A percentile compares a stretch with the other conserved stretches of the same genome.
Evolutionary conservation across 2,329 filamentous ascomycete genomes (phyloP).

Genomic region (Rutstroemia sp.): DNA sequence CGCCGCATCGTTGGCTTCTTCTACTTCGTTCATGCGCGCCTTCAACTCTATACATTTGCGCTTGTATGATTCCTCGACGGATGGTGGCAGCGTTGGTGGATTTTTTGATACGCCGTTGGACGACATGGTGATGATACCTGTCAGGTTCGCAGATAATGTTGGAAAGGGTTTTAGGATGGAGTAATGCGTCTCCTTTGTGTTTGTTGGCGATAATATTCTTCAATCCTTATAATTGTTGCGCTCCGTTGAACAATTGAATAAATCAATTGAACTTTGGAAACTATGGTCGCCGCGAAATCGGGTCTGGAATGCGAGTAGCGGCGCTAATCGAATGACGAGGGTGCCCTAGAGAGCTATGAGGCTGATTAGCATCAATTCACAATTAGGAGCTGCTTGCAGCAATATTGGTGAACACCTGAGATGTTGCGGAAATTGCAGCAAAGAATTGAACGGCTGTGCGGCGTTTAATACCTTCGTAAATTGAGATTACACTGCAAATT

Average conservation of each 20-base stretch:
- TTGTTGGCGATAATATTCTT: neutral
- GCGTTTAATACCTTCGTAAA: neutral
- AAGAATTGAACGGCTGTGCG: neutral
- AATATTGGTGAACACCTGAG: neutral
- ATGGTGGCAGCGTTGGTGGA: conserved; percentile 66
- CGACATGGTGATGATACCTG: neutral
- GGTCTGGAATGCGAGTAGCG: neutral
- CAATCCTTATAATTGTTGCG: neutral
- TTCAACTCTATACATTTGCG: conserved; percentile 94
- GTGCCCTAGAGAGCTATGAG: neutral
- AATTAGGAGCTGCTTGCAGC: too few relatives aligned
- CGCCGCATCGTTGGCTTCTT: conserved; percentile 81
- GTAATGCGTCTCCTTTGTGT: neutral
- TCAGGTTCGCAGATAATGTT: neutral
- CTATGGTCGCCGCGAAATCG: neutral
- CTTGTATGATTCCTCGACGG: conserved; percentile 91
- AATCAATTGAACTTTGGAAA: neutral
- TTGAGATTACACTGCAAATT: neutral
- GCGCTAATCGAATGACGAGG: conserved; percentile 1
- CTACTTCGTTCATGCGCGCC: conserved; percentile 83
- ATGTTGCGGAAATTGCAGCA: neutral
- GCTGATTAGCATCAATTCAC: neutral
- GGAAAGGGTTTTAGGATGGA: neutral
- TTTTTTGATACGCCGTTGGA: conserved; percentile 26
- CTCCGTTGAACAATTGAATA: neutral